Conservation (phyloP, 495 filamentous ascomycete genomes). For the Paragyromitra xinjiangensis region DNA sequence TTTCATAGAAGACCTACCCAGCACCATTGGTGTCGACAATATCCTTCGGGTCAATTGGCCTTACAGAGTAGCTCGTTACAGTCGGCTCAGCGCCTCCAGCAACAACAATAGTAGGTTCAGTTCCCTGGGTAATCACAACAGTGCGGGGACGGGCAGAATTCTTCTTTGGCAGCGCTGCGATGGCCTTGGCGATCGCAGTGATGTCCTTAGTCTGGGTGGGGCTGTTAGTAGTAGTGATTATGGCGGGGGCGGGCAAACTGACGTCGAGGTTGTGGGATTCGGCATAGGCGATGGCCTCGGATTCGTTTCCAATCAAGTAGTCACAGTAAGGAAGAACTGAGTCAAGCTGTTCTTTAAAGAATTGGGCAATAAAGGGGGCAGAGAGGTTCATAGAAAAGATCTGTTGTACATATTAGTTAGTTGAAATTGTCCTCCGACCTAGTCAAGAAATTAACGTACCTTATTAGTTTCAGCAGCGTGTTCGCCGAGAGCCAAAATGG, state of each 20-base stretch:
- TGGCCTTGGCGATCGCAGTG: slow-evolving; percentile 82
- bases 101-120: slow-evolving; percentile 83
- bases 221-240: slow-evolving; percentile 45
- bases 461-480: slow-evolving; percentile 90
- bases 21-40: slow-evolving; percentile 97
- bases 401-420: slow-evolving; percentile 57
- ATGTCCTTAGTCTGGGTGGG: slow-evolving; percentile 72
- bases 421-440: too few species aligned
- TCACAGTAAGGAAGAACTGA: slow-evolving; percentile 88
- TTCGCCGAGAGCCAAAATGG: slow-evolving; percentile 85
- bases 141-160: slow-evolving; percentile 80
- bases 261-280: slow-evolving; percentile 73
- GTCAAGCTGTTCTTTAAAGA: slow-evolving; percentile 96
- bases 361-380: slow-evolving; percentile 93
- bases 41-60: slow-evolving; percentile 72
- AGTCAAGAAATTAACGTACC: slow-evolving; percentile 58
- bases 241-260: slow-evolving; percentile 28
- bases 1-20: slow-evolving; percentile 65
- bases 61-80: slow-evolving; percentile 81
- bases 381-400: slow-evolving; percentile 86
- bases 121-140: slow-evolving; percentile 94
- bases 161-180: slow-evolving; percentile 89
- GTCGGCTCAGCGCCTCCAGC: slow-evolving; percentile 69
- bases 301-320: slow-evolving; percentile 97
- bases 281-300: slow-evolving; percentile 86